A percentile compares a stretch with the other conserved stretches of the same genome.
Evolutionary conservation across 2,329 filamentous ascomycete genomes (phyloP).

Genomic region (Calonectria multiphialidica): DNA sequence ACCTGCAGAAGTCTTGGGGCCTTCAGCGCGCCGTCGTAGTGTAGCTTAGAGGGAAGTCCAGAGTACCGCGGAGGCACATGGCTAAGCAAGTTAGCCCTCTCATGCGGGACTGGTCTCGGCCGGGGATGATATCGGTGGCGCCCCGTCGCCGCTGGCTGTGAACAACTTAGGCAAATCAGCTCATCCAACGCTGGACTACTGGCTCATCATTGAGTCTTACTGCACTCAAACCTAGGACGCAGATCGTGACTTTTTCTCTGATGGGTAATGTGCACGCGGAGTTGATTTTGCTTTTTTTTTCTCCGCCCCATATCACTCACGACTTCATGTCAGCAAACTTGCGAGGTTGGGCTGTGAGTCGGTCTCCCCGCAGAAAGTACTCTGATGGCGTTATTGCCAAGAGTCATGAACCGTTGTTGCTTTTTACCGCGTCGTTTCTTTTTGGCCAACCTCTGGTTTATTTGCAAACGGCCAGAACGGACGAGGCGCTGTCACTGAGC

Average conservation of each 20-base stretch:
- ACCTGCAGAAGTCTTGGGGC: slow-evolving; percentile 26
- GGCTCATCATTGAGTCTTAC: slow-evolving; percentile 34
- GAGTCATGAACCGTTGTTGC: slow-evolving; percentile 8
- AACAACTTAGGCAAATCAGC: slow-evolving; percentile 32
- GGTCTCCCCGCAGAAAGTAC: not conserved
- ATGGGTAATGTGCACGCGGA: not conserved
- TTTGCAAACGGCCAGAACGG: not conserved
- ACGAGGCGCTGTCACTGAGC: not conserved
- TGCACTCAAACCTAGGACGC: slow-evolving; percentile 9
- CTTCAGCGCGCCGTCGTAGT: slow-evolving; percentile 16
- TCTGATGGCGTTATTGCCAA: not conserved
- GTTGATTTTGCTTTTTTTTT: slow-evolving; percentile 13
- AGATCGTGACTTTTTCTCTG: slow-evolving; percentile 10
- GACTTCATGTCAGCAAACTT: not conserved
- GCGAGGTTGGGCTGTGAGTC: not conserved
- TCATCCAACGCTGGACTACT: slow-evolving; percentile 20
- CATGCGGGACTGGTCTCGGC: slow-evolving; percentile 27
- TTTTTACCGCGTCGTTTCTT: not conserved
- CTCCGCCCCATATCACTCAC: slow-evolving; percentile 10
- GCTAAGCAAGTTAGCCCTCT: not conserved
- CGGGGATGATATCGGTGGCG: slow-evolving; percentile 32
- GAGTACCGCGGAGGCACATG: slow-evolving; percentile 9
- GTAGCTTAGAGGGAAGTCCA: slow-evolving; percentile 22
- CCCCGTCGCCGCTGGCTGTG: slow-evolving; percentile 23
- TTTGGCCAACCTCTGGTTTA: not conserved